phyloP scores from a whole-genome alignment of 1,139 yeast species.

The Lodderomyces theae region DNA sequence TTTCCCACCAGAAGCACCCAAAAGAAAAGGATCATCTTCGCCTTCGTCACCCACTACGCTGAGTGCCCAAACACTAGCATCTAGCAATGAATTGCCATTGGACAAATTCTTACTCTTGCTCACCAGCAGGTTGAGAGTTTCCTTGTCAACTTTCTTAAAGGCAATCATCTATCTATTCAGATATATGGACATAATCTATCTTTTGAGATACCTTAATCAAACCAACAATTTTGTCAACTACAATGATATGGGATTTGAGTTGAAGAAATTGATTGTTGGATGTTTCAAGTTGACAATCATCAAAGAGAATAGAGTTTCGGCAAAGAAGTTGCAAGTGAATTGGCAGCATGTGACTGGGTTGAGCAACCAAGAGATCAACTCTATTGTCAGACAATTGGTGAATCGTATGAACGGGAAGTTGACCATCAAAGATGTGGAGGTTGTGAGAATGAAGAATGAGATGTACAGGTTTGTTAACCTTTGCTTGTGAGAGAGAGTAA shows the following conservation, averaged over 20 bases:
- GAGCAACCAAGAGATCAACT: constrained; percentile 35
- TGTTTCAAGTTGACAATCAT: constrained; percentile 43
- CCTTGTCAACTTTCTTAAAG: constrained; percentile 39
- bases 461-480: constrained; percentile 40
- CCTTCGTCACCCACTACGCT: constrained; percentile 1
- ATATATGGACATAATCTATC: constrained; percentile 49
- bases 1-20: constrained; percentile 41
- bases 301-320: constrained; percentile 21
- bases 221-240: constrained; percentile 45
- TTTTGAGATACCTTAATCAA: constrained; percentile 47
- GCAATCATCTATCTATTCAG: constrained; percentile 46
- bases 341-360: constrained; percentile 43
- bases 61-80: constrained; percentile 12
- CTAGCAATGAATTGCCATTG: constrained; percentile 35
- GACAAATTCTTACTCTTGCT: constrained; percentile 42
- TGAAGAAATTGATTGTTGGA: constrained; percentile 44
- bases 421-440: constrained; percentile 37
- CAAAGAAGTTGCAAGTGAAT: constrained; percentile 15
- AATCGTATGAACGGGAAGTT: constrained; percentile 45
- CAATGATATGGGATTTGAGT: constrained; percentile 46
- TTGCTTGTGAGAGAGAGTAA: constrained; percentile 23
- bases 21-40: constrained; percentile 9
- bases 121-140: constrained; percentile 37
- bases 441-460: constrained; percentile 39
- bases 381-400: constrained; percentile 37